These are phyloP conservation scores for Leptographium radiaticola DNA, from an alignment of 2,329 filamentous ascomycete genomes.

Conservation along the genomic window DNA sequence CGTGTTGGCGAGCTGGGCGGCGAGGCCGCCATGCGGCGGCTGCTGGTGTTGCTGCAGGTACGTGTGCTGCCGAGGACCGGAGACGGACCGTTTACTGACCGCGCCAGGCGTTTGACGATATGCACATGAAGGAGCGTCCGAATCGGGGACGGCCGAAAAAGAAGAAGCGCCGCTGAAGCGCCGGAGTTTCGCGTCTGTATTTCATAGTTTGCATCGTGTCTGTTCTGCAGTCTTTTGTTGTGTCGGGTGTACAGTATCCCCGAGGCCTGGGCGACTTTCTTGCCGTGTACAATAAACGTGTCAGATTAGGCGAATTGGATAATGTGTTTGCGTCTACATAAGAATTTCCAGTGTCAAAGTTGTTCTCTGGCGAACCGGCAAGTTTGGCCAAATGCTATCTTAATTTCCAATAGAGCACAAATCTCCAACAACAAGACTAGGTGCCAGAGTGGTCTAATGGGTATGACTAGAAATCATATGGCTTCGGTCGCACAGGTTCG, in stretches of 20 bases:
- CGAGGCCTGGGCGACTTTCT: too few species aligned
- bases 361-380: too few species aligned
- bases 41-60: slow-evolving; percentile 9
- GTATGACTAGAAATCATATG: slow-evolving; percentile 13
- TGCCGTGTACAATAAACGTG: too few species aligned
- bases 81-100: background rate
- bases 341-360: too few species aligned
- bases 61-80: background rate
- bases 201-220: background rate
- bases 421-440: slow-evolving; percentile 1
- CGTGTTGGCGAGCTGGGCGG: slow-evolving; percentile 12
- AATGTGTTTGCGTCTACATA: too few species aligned
- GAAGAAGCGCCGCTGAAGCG: background rate
- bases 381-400: too few species aligned
- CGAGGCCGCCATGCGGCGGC: slow-evolving; percentile 5
- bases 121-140: slow-evolving; percentile 3
- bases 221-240: background rate
- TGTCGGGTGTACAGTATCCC: too few species aligned
- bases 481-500: slow-evolving; percentile 12
- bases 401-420: background rate
- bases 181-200: background rate
- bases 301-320: too few species aligned
- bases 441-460: slow-evolving; percentile 13
- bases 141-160: background rate
- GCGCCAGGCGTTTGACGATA: slow-evolving; percentile 9